Evolutionary conservation across 306 rosid species (phyloP).

Genomic region (Quercus ilex): DNA sequence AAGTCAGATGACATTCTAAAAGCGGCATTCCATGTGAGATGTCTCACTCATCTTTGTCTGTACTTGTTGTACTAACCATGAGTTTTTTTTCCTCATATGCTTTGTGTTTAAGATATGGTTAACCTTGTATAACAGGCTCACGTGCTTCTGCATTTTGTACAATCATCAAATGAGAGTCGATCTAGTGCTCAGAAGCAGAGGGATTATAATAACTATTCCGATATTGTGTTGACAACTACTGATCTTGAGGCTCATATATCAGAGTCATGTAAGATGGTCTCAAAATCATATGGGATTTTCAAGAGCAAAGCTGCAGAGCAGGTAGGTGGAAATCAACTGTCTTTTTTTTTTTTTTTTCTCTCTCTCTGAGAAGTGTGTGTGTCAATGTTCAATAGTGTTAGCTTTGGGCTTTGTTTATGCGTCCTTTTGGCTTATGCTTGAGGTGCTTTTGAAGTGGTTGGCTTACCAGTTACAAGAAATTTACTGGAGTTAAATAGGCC

Average conservation of each 20-base stretch:
- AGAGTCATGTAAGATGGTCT: constrained; percentile 74
- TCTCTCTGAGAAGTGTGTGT: neutral
- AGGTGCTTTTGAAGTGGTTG: neutral
- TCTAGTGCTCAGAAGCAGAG: constrained; percentile 33
- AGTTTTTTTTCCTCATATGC: constrained; percentile 3
- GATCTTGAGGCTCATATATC: constrained; percentile 66
- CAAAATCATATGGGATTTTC: constrained; percentile 66
- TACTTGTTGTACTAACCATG: constrained; percentile 4
- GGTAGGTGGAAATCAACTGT: constrained; percentile 44
- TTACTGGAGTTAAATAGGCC: neutral
- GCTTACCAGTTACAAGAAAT: neutral
- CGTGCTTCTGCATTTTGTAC: constrained; percentile 75
- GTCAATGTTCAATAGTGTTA: neutral
- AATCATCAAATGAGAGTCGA: constrained; percentile 38
- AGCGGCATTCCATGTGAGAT: constrained; percentile 95
- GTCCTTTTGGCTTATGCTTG: neutral
- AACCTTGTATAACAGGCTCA: constrained; percentile 66
- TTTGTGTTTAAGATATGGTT: constrained; percentile 13
- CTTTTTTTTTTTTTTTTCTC: too few species aligned
- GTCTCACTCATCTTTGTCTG: constrained; percentile 14
- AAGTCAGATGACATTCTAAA: constrained; percentile 93
- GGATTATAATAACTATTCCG: constrained; percentile 31
- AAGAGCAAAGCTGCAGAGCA: constrained; percentile 79
- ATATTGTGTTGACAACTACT: constrained; percentile 29
- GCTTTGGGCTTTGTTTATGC: neutral